Evolutionary conservation across 768 basidiomycete genomes (phyloP), one percentile per base, ranked within the genome.

Genomic region (Sporobolomyces phaffii): DNA sequence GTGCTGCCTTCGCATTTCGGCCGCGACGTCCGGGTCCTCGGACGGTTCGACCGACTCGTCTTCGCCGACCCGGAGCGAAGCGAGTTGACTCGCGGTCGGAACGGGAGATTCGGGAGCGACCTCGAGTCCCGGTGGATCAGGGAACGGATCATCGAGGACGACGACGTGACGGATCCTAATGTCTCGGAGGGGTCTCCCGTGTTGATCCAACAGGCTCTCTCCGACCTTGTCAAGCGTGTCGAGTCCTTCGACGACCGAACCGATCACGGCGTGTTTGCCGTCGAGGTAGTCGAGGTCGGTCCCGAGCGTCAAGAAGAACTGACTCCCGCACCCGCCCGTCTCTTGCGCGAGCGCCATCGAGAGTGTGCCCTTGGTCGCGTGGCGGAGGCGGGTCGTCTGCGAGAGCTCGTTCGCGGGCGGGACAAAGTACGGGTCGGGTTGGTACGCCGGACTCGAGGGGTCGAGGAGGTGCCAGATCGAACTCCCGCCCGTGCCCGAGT

Each of bases 261-360:
- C 96, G 76, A 99, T 98, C 3, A 92, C 91, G 0, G 91, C 88
- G 74, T 98, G 90, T 75, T 86, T 86, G 49, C 91, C 91, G 73
- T 99, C 94, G 54, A 99, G 84, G 76, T 98, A 98, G 66, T 96
- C 92, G 76, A 96, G 89, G 65, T 86, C 85, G 72, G 93, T 88
- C 15, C 82, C 86, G 3, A 99, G 83, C 0, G 96, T 99, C 74
- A 99, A 84, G 79, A 97, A 99, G 81, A 98, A 99, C 75, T 98
- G 96, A 73, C 88, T 89, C 15, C 91, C 94, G 72, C 90, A 91
- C 18, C 92, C 88, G 6, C 60, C 38, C 24, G n/a, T 13, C n/a
- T 84, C 80, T n/a, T 91, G 91, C 4, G 94, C 89, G 14, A 97
- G 85, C 11, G 96, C 96, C 96, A 98, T 98, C 0, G 92, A 97